Evolutionary conservation across 2,329 filamentous ascomycete species (phyloP).

Genomic region (Podosphaera fusca): DNA sequence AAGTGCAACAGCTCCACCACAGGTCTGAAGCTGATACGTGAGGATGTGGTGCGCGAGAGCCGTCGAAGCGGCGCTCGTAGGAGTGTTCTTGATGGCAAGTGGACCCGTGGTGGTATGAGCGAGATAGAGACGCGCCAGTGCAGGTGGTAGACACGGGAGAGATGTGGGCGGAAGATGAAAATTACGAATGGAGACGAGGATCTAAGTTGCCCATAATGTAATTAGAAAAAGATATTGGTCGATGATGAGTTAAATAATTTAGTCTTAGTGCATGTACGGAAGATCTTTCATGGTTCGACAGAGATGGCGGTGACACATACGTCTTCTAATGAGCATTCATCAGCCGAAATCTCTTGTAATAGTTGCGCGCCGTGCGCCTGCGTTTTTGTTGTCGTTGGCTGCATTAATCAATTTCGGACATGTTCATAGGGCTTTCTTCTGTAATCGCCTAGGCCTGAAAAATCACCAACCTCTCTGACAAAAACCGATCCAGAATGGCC

Average conservation of each 20-base stretch:
- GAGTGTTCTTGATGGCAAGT: conserved; percentile 27
- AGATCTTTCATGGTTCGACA: not conserved
- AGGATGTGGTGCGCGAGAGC: conserved; percentile 32
- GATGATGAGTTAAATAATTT: conserved; percentile 5
- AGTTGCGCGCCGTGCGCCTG: conserved; percentile 22
- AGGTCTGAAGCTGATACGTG: conserved; percentile 25
- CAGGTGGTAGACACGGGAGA: conserved; percentile 22
- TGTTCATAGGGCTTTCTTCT: not conserved
- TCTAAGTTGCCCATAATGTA: conserved; percentile 6
- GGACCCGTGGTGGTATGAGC: not conserved
- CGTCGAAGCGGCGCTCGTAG: conserved; percentile 25
- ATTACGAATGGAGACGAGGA: not conserved
- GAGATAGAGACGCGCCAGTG: not conserved
- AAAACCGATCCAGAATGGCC: not conserved
- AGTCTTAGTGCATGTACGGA: conserved; percentile 3
- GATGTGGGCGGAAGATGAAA: conserved; percentile 6
- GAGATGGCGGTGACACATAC: conserved; percentile 19
- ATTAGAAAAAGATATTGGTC: conserved; percentile 1
- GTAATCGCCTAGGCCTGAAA: not conserved
- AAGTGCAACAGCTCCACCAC: conserved; percentile 22
- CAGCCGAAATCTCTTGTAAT: conserved; percentile 16
- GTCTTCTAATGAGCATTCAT: conserved; percentile 21
- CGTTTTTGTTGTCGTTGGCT: not conserved
- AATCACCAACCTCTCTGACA: not conserved
- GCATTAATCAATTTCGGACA: conserved; percentile 2